Percentiles rank a stretch among this genome's conserved stretches.
These are phyloP conservation scores for Nigrospora osmanthi DNA, from an alignment of 2,329 filamentous ascomycete species.

Conservation along the genomic window DNA sequence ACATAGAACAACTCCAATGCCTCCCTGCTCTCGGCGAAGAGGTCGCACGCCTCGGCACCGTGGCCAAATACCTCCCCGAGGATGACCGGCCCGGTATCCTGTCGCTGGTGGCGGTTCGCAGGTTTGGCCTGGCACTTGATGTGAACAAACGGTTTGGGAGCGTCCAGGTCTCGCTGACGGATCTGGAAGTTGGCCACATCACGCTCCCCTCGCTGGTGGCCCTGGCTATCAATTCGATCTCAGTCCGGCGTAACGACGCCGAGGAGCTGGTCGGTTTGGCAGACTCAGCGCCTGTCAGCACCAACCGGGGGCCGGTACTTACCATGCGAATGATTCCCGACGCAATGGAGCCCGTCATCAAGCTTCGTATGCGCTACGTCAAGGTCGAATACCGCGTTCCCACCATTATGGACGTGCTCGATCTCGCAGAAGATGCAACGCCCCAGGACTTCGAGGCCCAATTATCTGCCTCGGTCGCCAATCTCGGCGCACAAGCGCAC, in stretches of 20 bases:
- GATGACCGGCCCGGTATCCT: slow-evolving; percentile 88
- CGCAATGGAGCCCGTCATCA: slow-evolving; percentile 86
- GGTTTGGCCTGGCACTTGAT: slow-evolving; percentile 52
- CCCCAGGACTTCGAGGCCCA: slow-evolving; percentile 67
- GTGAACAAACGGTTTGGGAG: slow-evolving; percentile 63
- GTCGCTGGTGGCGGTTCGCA: slow-evolving; percentile 60
- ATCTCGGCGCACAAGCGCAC: slow-evolving; percentile 59
- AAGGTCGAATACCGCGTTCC: slow-evolving; percentile 85
- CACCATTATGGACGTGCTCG: slow-evolving; percentile 72
- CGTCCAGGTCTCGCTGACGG: slow-evolving; percentile 47
- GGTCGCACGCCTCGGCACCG: slow-evolving; percentile 71
- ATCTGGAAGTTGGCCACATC: slow-evolving; percentile 72
- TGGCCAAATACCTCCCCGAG: slow-evolving; percentile 91
- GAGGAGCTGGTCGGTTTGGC: slow-evolving; percentile 64
- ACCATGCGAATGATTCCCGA: slow-evolving; percentile 90
- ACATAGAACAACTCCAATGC: slow-evolving; percentile 56
- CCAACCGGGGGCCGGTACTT: slow-evolving; percentile 44
- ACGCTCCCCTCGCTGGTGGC: slow-evolving; percentile 77
- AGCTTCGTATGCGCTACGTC: slow-evolving; percentile 77
- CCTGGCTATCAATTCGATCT: slow-evolving; percentile 59
- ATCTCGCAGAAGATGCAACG: slow-evolving; percentile 58
- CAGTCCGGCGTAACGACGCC: slow-evolving; percentile 53
- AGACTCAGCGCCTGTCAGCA: slow-evolving; percentile 17
- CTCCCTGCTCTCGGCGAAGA: slow-evolving; percentile 71
- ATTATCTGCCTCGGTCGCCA: slow-evolving; percentile 73